Conservation (phyloP, 306 rosid species). For the Cucurbita maxima region DNA sequence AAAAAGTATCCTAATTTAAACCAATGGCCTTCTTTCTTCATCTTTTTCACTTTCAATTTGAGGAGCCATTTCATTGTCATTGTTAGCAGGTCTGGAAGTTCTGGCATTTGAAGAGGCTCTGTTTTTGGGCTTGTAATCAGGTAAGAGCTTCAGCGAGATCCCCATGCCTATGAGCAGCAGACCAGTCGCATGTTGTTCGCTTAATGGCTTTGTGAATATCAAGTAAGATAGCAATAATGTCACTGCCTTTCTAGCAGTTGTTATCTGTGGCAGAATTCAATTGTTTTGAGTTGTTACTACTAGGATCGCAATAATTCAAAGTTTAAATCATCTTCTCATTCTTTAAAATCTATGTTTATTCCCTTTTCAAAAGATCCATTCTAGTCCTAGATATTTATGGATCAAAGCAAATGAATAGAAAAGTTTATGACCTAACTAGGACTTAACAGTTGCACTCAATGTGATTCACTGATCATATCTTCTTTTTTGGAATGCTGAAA, state of each 20-base stretch:
- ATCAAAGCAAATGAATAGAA: not conserved
- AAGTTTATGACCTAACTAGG: not conserved
- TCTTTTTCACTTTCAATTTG: slow-evolving; percentile 12
- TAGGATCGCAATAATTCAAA: not conserved
- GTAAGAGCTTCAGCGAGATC: slow-evolving; percentile 71
- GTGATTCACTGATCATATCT: not conserved
- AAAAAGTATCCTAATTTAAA: slow-evolving; percentile 10
- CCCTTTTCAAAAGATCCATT: not conserved
- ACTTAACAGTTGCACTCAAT: not conserved
- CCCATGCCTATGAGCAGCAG: slow-evolving; percentile 83
- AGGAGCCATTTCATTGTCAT: slow-evolving; percentile 15
- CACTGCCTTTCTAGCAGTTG: slow-evolving; percentile 93
- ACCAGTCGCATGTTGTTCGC: slow-evolving; percentile 84
- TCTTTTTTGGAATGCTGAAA: not conserved
- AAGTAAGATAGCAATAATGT: slow-evolving; percentile 69
- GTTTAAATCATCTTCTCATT: not conserved
- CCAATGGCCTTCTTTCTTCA: slow-evolving; percentile 56
- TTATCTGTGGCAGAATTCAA: slow-evolving; percentile 37
- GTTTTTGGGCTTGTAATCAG: slow-evolving; percentile 30
- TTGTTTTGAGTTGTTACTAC: not conserved
- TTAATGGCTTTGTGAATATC: slow-evolving; percentile 90
- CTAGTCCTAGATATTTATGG: not conserved
- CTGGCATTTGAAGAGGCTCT: slow-evolving; percentile 4
- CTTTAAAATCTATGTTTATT: not conserved
- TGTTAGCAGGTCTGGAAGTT: slow-evolving; percentile 13